Evolutionary conservation across 768 basidiomycete genomes (phyloP).

Genomic region (Polyporus arcularius): DNA sequence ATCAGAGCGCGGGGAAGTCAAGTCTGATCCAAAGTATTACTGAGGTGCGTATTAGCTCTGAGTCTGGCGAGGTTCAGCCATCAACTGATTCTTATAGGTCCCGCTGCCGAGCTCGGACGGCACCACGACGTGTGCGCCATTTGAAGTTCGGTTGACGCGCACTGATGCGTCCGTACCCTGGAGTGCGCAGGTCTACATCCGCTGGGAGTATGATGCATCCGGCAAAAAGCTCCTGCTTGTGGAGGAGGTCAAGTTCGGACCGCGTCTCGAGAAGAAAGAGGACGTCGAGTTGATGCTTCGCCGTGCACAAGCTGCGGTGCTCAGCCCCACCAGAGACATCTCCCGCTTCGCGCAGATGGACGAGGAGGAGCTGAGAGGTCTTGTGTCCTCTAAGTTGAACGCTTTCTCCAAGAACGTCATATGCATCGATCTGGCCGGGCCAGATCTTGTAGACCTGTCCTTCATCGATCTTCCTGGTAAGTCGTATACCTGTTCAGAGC

Average conservation of each 20-base stretch:
- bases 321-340: constrained; percentile 44
- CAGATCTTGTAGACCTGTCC: constrained; percentile 27
- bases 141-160: too few relatives aligned
- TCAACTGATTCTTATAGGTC: too few relatives aligned
- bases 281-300: constrained; percentile 57
- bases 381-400: too few relatives aligned
- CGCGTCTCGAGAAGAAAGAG: constrained; percentile 38
- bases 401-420: constrained; percentile 30
- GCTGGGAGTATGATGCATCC: constrained; percentile 39
- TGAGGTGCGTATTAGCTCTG: constrained; percentile 38
- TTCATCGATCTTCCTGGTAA: constrained; percentile 32
- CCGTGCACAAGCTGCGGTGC: constrained; percentile 60
- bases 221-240: constrained; percentile 28
- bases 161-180: neutral
- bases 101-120: too few relatives aligned
- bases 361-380: neutral
- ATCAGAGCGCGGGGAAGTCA: constrained; percentile 51
- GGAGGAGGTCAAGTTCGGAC: constrained; percentile 42
- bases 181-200: constrained; percentile 42
- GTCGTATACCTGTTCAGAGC: neutral
- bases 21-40: constrained; percentile 53
- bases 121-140: too few relatives aligned
- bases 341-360: constrained; percentile 10
- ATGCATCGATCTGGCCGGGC: constrained; percentile 28
- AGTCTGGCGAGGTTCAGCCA: too few relatives aligned